Evolutionary conservation across 257 asterid species (phyloP), one percentile per base, ranked within the genome.

Genomic region (Przewalskia tangutica): DNA sequence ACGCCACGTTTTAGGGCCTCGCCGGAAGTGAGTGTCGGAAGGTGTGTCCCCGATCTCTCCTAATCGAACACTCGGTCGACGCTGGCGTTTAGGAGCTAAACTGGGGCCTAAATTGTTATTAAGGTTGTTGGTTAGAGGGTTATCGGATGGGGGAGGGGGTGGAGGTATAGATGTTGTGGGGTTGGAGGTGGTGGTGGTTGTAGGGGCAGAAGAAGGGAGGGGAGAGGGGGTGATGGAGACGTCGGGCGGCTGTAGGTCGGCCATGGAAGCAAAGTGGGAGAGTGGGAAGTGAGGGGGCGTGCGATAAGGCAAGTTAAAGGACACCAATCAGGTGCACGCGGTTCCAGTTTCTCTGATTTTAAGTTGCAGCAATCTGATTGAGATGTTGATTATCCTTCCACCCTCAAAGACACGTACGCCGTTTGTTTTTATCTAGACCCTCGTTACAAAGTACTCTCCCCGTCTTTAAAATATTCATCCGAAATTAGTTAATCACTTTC

Each of bases 41-140:
- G 94, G 86, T 4, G 92, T 91, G 81, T 92, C 93, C 14, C 99
- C 99, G 91, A 95, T 95, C 91, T 95, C 99, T 27, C 99, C 99
- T 59, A 95, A 88, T 56, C 99, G 92, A 83, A 95, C 98, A 87
- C 98, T 95, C 76, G 99, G 99, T 23, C 99, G 96, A 84, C 99
- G 97, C 89, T 94, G 99, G 10, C 99, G 91, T 79, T 95, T 95
- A n/a, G 99, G 90, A 38, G 92, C 95, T 40, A 90, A 84, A 51
- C 92, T 53, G 81, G 90, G 77, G 86, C 90, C 32, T 27, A 27
- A 27, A 27, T 27, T 27, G 32, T 27, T 27, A 27, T 83, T 63
- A 53, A 51, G 32, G 32, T 27, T 27, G 42, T 60, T 82, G 38
- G 88, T 76, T 17, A 86, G 8, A 78, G 87, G 88, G 79, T 54